Conservation (phyloP, 2,329 filamentous ascomycete genomes). For the Myotisia sp. region DNA sequence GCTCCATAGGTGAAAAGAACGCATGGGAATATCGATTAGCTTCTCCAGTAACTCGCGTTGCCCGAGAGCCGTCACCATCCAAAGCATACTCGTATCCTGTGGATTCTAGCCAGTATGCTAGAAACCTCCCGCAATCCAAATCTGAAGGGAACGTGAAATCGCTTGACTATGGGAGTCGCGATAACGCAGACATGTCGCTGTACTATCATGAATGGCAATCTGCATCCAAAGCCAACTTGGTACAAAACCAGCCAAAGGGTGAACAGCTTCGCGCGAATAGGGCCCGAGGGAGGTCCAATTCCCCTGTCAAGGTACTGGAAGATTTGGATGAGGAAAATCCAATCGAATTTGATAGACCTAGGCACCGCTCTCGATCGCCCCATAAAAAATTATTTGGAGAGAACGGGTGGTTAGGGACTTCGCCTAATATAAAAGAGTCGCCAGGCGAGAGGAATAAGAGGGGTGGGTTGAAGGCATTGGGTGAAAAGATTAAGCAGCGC, state of each 20-base stretch:
- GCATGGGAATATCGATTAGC: too few relatives aligned
- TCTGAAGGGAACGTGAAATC: conserved; percentile 14
- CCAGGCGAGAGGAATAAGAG: conserved; percentile 19
- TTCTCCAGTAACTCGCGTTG: conserved; percentile 7
- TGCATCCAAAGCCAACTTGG: conserved; percentile 1
- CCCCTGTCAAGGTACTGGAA: conserved; percentile 16
- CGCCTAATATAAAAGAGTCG: conserved; percentile 19
- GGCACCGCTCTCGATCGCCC: conserved; percentile 19
- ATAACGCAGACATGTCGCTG: conserved; percentile 1
- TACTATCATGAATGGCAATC: conserved; percentile 8
- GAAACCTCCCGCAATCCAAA: conserved; percentile 13
- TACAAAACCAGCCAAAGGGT: conserved; percentile 5
- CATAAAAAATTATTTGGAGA: conserved; percentile 32
- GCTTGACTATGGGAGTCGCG: conserved; percentile 7
- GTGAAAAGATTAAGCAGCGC: conserved; percentile 28
- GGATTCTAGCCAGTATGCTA: conserved; percentile 9
- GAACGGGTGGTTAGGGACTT: conserved; percentile 27
- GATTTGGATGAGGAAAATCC: conserved; percentile 16
- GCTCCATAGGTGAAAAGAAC: too few relatives aligned
- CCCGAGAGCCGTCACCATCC: conserved; percentile 8
- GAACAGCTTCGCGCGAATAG: conserved; percentile 7
- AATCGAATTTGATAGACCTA: conserved; percentile 9
- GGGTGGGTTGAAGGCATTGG: conserved; percentile 21
- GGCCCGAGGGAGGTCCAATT: conserved; percentile 8
- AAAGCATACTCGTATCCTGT: conserved; percentile 13